phyloP scores from a whole-genome alignment of 2,329 filamentous ascomycete genomes.

The Ramichloridium luteum region DNA sequence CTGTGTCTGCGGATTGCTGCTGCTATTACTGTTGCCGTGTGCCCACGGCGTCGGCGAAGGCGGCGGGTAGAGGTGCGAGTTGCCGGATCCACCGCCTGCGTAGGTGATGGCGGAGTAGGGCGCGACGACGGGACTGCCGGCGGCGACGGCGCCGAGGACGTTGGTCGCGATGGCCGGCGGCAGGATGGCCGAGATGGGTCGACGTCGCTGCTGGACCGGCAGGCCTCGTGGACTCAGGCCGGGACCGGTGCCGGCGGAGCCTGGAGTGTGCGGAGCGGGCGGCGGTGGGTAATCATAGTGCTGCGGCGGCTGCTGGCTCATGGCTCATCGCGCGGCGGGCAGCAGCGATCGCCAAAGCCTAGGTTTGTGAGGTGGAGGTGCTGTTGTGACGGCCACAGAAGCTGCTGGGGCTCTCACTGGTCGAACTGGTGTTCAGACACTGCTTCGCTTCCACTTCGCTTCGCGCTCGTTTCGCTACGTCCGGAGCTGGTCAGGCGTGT shows the following conservation, averaged over 20 bases:
- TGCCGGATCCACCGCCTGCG: slow-evolving; percentile 9
- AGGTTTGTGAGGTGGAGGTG: too few relatives aligned
- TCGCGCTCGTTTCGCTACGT: too few relatives aligned
- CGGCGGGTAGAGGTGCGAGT: slow-evolving; percentile 26
- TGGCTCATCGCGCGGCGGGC: too few relatives aligned
- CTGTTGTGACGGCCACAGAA: too few relatives aligned
- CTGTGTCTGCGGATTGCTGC: slow-evolving; percentile 12
- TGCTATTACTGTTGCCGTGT: background rate
- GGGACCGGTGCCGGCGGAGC: slow-evolving; percentile 5
- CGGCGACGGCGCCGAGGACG: slow-evolving; percentile 11
- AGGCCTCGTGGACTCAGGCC: slow-evolving; percentile 7
- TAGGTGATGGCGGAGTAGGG: slow-evolving; percentile 11
- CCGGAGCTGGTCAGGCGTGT: too few relatives aligned
- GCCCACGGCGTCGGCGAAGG: slow-evolving; percentile 8
- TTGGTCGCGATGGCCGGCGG: slow-evolving; percentile 18
- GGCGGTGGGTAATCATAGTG: slow-evolving; percentile 21
- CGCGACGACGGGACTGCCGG: slow-evolving; percentile 24
- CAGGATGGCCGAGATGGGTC: slow-evolving; percentile 7
- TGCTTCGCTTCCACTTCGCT: too few relatives aligned
- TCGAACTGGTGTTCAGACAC: too few relatives aligned
- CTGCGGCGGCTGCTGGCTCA: slow-evolving; percentile 24
- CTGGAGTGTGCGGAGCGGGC: slow-evolving; percentile 9
- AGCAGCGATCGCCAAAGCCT: too few relatives aligned
- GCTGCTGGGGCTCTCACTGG: too few relatives aligned
- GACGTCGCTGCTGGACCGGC: slow-evolving; percentile 8